Base-by-base conservation (phyloP, 2,329 filamentous ascomycete species). In the Helotiales sp. region DNA sequence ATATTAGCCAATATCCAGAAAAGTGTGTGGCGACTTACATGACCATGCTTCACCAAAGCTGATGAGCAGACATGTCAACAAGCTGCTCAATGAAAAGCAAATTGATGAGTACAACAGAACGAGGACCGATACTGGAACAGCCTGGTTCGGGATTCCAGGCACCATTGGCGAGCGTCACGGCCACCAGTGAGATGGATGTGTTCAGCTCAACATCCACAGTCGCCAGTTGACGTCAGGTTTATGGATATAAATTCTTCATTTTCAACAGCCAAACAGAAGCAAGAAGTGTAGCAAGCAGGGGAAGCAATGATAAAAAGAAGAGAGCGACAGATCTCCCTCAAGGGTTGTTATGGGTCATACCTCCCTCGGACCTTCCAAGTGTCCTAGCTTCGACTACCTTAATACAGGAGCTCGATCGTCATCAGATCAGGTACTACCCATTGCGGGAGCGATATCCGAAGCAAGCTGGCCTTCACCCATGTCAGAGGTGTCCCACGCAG, bases 11-110 rank as follows among this genome's bases (percentile, higher is more conserved):
- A 31, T 2, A 10, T 52, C 38, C 31, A 3, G 19, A 33, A 19
- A 46, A 38, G 30, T 15, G 3, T 44, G 13, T 10, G 9, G 27
- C 17, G 19, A 50, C 61, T 54, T 64, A 69, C 68, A 70, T 29
- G 66, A 66, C 60, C 61, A 70, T 60, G 59, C 60, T 57, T 71
- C 69, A n/a, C 69, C 69, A 55, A 67, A 70, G 29, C 56, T 66
- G 53, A 66, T 66, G 8, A 71, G 63, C 53, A 71, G 57, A 47
- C 57, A 62, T 12, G 65, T 57, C 19, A 72, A 51, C 22, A 69
- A 38, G 9, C 47, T 49, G 36, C 58, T 60, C 40, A 70, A 46
- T 3, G 50, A 58, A 7, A 68, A 40, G 42, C 69, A 71, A 24
- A 66, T 58, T 8, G 58, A 29, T 6, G 70, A 72, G 50, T 71